Conservation (phyloP, 495 filamentous ascomycete species). For the Aspergillus cavernicola region DNA sequence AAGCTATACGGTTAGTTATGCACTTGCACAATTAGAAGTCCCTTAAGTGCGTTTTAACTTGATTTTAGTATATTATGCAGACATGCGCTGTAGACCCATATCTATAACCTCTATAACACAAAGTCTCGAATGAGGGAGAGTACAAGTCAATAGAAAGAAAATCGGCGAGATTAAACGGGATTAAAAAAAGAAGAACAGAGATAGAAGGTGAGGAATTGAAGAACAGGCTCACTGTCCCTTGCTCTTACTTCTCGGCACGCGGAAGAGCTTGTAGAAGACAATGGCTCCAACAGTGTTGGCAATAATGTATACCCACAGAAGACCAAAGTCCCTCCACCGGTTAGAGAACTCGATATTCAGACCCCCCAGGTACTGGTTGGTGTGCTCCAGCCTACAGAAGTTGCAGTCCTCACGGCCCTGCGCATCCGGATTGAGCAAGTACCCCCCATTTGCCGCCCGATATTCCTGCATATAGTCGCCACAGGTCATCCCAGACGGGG, state of each 20-base stretch:
- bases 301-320: constrained; percentile 54
- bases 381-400: constrained; percentile 39
- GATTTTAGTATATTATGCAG: no score
- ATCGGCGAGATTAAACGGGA: no score
- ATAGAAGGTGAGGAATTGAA: no score
- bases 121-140: no score
- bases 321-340: constrained; percentile 45
- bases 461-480: constrained; percentile 36
- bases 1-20: no score
- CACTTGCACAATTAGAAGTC: no score
- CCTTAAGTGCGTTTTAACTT: no score
- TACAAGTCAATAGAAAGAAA: no score
- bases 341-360: constrained; percentile 35
- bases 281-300: constrained; percentile 65
- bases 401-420: constrained; percentile 31
- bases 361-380: constrained; percentile 37
- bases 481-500: constrained; percentile 48
- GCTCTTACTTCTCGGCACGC: constrained; percentile 52
- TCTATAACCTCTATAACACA: no score
- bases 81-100: no score
- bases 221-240: no score
- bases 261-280: constrained; percentile 62
- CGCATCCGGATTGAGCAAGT: constrained; percentile 23
- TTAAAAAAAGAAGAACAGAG: no score
- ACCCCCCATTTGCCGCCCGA: constrained; percentile 1